phyloP scores from a whole-genome alignment of 345 rosid genomes.

The Linum trigynum region DNA sequence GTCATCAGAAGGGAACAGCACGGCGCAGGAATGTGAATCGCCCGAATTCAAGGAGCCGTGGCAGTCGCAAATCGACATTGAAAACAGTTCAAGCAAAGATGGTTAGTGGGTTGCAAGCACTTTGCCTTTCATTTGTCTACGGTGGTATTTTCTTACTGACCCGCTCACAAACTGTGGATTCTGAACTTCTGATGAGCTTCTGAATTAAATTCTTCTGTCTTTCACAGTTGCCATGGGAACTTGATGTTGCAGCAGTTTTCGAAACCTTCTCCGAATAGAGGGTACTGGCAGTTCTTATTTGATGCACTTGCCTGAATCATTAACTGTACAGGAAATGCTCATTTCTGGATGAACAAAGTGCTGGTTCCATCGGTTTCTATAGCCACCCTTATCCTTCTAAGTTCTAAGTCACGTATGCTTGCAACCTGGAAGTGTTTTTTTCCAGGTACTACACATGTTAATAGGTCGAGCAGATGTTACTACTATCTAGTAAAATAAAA shows the following conservation, averaged over 20 bases:
- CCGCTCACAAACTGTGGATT: neutral
- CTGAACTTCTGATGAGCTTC: neutral
- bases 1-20: slow-evolving; percentile 32
- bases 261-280: neutral
- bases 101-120: slow-evolving; percentile 18
- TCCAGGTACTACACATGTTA: too few species aligned
- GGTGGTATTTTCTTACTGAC: neutral
- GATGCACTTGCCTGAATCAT: too few species aligned
- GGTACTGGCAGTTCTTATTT: neutral
- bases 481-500: too few species aligned
- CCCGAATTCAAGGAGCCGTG: slow-evolving; percentile 20
- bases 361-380: too few species aligned
- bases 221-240: slow-evolving; percentile 20
- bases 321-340: too few species aligned
- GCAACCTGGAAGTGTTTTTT: too few species aligned
- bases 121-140: neutral
- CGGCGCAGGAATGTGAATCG: slow-evolving; percentile 34
- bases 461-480: too few species aligned
- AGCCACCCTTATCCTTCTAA: too few species aligned
- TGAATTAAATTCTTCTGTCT: neutral
- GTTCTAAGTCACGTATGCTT: too few species aligned
- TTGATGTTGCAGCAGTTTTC: neutral
- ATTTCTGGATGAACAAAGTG: too few species aligned
- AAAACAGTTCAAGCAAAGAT: neutral
- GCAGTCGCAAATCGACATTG: too few species aligned